Conservation (phyloP, 805 yeast species). For the Kazachstania kunashirensis region DNA sequence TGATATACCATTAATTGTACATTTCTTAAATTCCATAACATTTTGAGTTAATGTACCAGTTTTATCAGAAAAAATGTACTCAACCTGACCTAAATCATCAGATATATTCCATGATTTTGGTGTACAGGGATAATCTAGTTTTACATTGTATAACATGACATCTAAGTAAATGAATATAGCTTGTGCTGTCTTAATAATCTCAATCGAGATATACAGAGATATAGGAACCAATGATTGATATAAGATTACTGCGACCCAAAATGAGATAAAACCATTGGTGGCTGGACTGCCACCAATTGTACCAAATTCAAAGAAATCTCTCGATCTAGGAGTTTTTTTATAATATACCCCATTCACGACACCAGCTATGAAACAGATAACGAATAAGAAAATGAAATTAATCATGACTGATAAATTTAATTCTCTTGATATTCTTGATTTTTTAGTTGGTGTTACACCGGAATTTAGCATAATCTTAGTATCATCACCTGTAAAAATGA, state of each 20-base stretch:
- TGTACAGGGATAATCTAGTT: slow-evolving; percentile 69
- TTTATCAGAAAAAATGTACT: slow-evolving; percentile 74
- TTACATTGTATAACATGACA: slow-evolving; percentile 56
- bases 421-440: slow-evolving; percentile 64
- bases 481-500: slow-evolving; percentile 68
- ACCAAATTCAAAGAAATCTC: slow-evolving; percentile 59
- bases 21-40: slow-evolving; percentile 77
- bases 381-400: slow-evolving; percentile 55
- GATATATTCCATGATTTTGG: slow-evolving; percentile 82
- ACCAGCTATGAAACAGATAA: slow-evolving; percentile 62
- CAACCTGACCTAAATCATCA: slow-evolving; percentile 81
- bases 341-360: slow-evolving; percentile 64
- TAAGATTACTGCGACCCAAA: slow-evolving; percentile 66
- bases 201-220: slow-evolving; percentile 72
- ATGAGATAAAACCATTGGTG: slow-evolving; percentile 59
- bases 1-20: slow-evolving; percentile 62
- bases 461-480: slow-evolving; percentile 76
- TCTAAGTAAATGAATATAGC: slow-evolving; percentile 76
- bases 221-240: slow-evolving; percentile 79
- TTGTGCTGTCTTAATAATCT: slow-evolving; percentile 74
- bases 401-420: slow-evolving; percentile 59
- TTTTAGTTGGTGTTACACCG: slow-evolving; percentile 74
- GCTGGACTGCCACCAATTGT: slow-evolving; percentile 58
- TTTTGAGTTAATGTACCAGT: slow-evolving; percentile 81
- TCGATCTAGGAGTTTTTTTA: slow-evolving; percentile 35